Evolutionary conservation across 768 basidiomycete species (phyloP).

Genomic region (Kwoniella shandongensis): DNA sequence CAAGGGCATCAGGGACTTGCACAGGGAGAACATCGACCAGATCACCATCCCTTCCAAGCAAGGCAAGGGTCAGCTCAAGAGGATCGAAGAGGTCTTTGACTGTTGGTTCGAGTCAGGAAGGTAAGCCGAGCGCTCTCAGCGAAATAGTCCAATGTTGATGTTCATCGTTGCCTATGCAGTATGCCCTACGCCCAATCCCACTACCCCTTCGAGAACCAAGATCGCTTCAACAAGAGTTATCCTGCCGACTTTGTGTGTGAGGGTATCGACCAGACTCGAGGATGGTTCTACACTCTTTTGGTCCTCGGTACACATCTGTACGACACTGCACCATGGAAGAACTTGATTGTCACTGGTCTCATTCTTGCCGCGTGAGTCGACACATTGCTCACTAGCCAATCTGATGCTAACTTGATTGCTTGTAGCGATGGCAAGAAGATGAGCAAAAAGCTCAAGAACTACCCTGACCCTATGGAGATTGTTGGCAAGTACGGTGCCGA

Average conservation of each 20-base stretch:
- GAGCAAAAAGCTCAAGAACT: slow-evolving; percentile 96
- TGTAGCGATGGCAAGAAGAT: slow-evolving; percentile 95
- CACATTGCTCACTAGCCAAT: neutral
- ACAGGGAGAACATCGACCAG: slow-evolving; percentile 90
- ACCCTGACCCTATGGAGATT: slow-evolving; percentile 89
- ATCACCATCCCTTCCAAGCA: slow-evolving; percentile 90
- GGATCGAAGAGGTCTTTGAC: slow-evolving; percentile 97
- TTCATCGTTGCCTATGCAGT: slow-evolving; percentile 57
- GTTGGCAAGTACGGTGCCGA: slow-evolving; percentile 92
- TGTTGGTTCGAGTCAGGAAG: slow-evolving; percentile 99
- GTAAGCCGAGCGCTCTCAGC: too few species aligned
- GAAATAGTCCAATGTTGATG: too few species aligned
- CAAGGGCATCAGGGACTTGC: slow-evolving; percentile 80
- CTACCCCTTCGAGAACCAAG: slow-evolving; percentile 97
- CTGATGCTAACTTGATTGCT: slow-evolving; percentile 1
- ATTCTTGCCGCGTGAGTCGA: slow-evolving; percentile 82
- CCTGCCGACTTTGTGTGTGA: slow-evolving; percentile 97
- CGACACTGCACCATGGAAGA: slow-evolving; percentile 93
- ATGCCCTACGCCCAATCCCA: slow-evolving; percentile 98
- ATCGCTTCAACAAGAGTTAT: slow-evolving; percentile 76
- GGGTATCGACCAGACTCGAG: slow-evolving; percentile 97
- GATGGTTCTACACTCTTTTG: slow-evolving; percentile 98
- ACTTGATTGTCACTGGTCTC: slow-evolving; percentile 91
- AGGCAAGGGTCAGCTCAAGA: slow-evolving; percentile 80
- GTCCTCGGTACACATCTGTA: slow-evolving; percentile 96